phyloP scores from a whole-genome alignment of 2,329 filamentous ascomycete genomes.

The Alternaria brassicicola region DNA sequence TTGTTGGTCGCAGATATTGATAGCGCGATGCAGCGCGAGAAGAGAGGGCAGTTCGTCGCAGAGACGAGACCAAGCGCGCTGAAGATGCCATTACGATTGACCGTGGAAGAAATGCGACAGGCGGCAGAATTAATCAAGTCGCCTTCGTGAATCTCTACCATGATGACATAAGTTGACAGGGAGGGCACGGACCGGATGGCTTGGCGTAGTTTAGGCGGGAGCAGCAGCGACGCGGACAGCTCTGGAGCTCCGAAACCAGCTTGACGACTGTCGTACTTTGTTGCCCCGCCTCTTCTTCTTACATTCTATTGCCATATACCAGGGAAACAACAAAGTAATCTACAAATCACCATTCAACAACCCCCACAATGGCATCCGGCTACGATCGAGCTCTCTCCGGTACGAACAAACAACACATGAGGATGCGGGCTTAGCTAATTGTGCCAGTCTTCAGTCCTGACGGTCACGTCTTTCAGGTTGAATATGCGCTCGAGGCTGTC shows the following conservation, averaged over 20 bases:
- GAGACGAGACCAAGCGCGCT: conserved; percentile 39
- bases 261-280: conserved; percentile 25
- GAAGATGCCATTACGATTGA: conserved; percentile 44
- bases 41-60: conserved; percentile 42
- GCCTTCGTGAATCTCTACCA: conserved; percentile 23
- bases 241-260: conserved; percentile 43
- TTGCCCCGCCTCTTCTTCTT: conserved; percentile 14
- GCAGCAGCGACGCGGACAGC: conserved; percentile 49
- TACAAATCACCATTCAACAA: background rate
- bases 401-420: conserved; percentile 58
- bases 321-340: background rate
- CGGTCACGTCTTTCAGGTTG: conserved; percentile 99
- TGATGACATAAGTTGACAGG: conserved; percentile 36
- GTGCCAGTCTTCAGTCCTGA: conserved; percentile 92
- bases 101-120: conserved; percentile 24
- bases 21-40: conserved; percentile 29
- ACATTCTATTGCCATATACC: conserved; percentile 5
- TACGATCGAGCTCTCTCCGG: conserved; percentile 99
- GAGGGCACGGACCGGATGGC: conserved; percentile 34
- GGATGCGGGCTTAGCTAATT: conserved; percentile 32
- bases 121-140: conserved; percentile 23
- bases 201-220: conserved; percentile 46
- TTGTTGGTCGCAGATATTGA: conserved; percentile 32
- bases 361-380: conserved; percentile 78
- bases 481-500: conserved; percentile 98